phyloP scores from a whole-genome alignment of 305 asterid species.

The Withania somnifera region DNA sequence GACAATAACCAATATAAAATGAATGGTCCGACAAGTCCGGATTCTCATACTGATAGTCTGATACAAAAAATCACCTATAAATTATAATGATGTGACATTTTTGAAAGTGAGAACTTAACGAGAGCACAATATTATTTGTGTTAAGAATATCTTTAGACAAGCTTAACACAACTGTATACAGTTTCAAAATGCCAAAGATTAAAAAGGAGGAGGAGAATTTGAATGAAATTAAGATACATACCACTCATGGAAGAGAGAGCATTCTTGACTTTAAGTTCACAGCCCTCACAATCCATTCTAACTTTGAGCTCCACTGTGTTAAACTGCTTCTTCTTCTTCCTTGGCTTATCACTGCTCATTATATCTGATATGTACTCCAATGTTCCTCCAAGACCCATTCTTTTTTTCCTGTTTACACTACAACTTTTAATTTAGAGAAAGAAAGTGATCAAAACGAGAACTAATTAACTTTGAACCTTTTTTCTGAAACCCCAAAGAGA shows the following conservation, averaged over 20 bases:
- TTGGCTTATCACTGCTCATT: conserved; percentile 29
- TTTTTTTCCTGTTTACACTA: background rate
- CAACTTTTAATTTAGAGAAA: too few relatives aligned
- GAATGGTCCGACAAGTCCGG: too few relatives aligned
- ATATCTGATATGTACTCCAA: conserved; percentile 48
- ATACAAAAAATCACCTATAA: too few relatives aligned
- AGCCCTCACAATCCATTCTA: conserved; percentile 90
- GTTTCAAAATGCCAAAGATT: too few relatives aligned
- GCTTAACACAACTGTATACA: background rate
- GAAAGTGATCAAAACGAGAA: background rate
- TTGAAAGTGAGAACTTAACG: too few relatives aligned
- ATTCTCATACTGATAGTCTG: too few relatives aligned
- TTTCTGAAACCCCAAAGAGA: background rate
- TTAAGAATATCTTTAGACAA: background rate
- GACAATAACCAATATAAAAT: too few relatives aligned
- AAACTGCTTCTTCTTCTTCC: conserved; percentile 35
- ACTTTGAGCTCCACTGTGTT: conserved; percentile 59
- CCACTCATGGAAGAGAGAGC: conserved; percentile 60
- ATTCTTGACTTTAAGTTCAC: conserved; percentile 78
- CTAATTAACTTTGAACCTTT: background rate
- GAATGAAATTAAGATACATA: conserved; percentile 3
- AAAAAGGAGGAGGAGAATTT: background rate
- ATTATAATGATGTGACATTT: too few relatives aligned
- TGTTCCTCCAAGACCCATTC: conserved; percentile 52
- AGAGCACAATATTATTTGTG: background rate